phyloP scores from a whole-genome alignment of 2,329 filamentous ascomycete species.

The Leptographium radiaticola region DNA sequence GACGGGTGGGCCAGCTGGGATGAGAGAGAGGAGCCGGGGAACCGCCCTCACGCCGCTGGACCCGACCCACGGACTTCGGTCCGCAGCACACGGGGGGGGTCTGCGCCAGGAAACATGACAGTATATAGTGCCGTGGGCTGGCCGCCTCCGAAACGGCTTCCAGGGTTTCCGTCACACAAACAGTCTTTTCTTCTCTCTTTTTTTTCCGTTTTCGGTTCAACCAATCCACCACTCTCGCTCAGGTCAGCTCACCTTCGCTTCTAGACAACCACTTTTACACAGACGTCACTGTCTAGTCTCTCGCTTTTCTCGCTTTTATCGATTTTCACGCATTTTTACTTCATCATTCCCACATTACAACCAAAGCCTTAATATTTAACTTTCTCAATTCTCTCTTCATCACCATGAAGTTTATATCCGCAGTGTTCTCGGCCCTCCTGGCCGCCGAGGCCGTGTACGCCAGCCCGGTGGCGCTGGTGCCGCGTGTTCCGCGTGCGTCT shows the following conservation, averaged over 20 bases:
- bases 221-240: no score
- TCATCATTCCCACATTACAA: background rate
- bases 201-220: background rate
- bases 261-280: background rate
- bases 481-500: conserved; percentile 21
- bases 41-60: no score
- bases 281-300: no score
- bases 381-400: conserved; percentile 9
- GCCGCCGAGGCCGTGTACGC: conserved; percentile 28
- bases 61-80: background rate
- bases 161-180: no score
- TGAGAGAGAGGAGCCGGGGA: no score
- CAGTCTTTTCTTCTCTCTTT: background rate
- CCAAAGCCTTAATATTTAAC: background rate
- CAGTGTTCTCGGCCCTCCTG: conserved; percentile 17
- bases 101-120: no score
- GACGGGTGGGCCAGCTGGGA: no score
- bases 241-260: background rate
- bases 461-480: conserved; percentile 29
- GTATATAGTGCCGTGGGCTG: background rate
- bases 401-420: conserved; percentile 37
- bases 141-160: no score
- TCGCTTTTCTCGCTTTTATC: no score
- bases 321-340: no score
- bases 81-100: background rate